A percentile compares a stretch with the other conserved stretches of the same genome.
Conservation (phyloP, 352 stramenopile species). For the Pythium sp. region DNA sequence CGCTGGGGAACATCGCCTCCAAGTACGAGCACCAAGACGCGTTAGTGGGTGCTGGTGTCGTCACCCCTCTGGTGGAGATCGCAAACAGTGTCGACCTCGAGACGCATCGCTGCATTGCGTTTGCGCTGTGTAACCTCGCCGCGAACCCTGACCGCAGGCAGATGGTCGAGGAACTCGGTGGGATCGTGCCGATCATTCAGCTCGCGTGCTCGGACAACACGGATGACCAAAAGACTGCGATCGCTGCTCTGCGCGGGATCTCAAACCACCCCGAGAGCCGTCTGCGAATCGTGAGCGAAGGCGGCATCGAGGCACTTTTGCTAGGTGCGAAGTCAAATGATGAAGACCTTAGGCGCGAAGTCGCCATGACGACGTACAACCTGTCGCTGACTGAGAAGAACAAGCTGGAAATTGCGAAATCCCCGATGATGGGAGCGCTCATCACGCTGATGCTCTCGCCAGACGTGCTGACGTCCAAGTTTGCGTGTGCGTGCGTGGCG, state of each 20-base stretch:
- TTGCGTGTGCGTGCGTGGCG: constrained; percentile 82
- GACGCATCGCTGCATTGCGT: constrained; percentile 95
- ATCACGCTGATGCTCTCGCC: constrained; percentile 82
- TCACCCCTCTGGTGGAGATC: constrained; percentile 93
- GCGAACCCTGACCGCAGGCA: constrained; percentile 81
- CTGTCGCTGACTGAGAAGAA: constrained; percentile 94
- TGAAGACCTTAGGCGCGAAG: constrained; percentile 80
- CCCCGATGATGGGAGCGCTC: constrained; percentile 73
- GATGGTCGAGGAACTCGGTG: constrained; percentile 91
- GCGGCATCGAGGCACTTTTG: constrained; percentile 86
- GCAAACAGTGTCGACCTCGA: constrained; percentile 90
- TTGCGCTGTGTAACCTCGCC: constrained; percentile 95
- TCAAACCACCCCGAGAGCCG: constrained; percentile 81
- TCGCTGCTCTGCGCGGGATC: constrained; percentile 91
- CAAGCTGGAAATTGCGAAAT: constrained; percentile 90
- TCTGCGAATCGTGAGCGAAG: constrained; percentile 87
- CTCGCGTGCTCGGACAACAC: constrained; percentile 90
- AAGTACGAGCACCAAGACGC: constrained; percentile 72
- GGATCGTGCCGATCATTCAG: constrained; percentile 93
- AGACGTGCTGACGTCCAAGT: constrained; percentile 68
- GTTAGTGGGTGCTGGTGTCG: constrained; percentile 79
- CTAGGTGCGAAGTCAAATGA: constrained; percentile 77
- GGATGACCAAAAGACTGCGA: constrained; percentile 88
- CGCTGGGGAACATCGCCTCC: constrained; percentile 94
- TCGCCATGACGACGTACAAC: constrained; percentile 89